A percentile compares a stretch with the other conserved stretches of the same genome.
phyloP scores from a whole-genome alignment of 2,329 filamentous ascomycete genomes.

The Fusarium goolgardi region DNA sequence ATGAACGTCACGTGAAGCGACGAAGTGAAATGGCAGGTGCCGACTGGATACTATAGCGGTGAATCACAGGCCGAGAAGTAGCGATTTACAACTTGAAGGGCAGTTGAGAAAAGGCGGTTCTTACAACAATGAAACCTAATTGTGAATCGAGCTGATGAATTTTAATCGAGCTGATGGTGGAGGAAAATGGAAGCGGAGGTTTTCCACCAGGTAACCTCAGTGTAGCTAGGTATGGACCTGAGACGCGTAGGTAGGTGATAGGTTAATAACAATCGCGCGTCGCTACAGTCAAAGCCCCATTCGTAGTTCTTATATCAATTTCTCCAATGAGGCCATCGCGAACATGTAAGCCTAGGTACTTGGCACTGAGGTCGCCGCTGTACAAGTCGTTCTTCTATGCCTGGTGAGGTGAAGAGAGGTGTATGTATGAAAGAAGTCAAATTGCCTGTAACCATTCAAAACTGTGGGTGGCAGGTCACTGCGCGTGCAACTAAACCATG shows the following conservation, averaged over 20 bases:
- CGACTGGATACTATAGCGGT: constrained; percentile 2
- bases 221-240: background rate
- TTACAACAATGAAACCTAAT: constrained; percentile 23
- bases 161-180: constrained; percentile 23
- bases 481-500: background rate
- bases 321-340: constrained; percentile 27
- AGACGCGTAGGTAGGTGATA: constrained; percentile 7
- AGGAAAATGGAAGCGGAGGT: constrained; percentile 2
- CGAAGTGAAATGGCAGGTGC: constrained; percentile 12
- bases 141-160: constrained; percentile 13
- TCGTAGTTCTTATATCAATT: constrained; percentile 8
- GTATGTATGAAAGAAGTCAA: background rate
- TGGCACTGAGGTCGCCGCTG: constrained; percentile 15
- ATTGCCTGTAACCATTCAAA: background rate
- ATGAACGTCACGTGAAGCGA: constrained; percentile 41
- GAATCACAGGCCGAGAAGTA: constrained; percentile 12
- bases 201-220: constrained; percentile 6
- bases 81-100: background rate
- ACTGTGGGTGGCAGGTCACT: background rate
- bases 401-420: background rate
- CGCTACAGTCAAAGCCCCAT: constrained; percentile 5
- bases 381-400: background rate
- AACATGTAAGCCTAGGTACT: background rate
- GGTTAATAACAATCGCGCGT: background rate
- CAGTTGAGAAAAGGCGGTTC: background rate